Evolutionary conservation across 148 eudicot species (phyloP).

Genomic region (Camellia lanceoleosa): DNA sequence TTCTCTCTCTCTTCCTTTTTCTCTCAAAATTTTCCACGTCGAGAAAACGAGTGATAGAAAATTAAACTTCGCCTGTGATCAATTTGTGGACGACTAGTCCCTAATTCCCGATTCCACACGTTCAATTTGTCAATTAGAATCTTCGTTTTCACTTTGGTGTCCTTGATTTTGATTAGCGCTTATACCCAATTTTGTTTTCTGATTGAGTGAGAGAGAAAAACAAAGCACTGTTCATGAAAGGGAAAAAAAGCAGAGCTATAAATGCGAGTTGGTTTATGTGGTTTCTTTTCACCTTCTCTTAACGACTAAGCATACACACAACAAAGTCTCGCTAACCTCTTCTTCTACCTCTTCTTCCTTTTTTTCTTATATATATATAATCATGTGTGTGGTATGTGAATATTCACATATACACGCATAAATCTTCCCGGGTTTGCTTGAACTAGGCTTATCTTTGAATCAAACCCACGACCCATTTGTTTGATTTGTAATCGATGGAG

Average conservation of each 20-base stretch:
- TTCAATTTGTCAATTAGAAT: constrained; percentile 3
- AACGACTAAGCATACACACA: constrained; percentile 32
- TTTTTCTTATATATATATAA: background rate
- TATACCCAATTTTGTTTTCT: background rate
- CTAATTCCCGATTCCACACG: background rate
- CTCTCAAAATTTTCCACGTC: background rate
- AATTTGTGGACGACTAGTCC: constrained; percentile 15
- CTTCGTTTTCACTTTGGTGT: background rate
- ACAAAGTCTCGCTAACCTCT: background rate
- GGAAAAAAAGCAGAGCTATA: constrained; percentile 9
- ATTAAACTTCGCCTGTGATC: constrained; percentile 6
- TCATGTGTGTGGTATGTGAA: background rate
- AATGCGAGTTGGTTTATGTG: constrained; percentile 53
- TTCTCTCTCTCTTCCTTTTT: background rate
- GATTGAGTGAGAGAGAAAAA: background rate
- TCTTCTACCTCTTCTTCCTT: background rate
- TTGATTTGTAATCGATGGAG: constrained; percentile 30
- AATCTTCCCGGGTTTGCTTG: background rate
- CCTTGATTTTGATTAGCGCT: background rate
- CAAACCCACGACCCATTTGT: background rate
- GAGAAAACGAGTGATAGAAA: constrained; percentile 16
- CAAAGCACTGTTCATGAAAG: background rate
- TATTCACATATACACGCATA: constrained; percentile 7
- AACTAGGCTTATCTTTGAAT: background rate
- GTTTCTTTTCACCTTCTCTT: constrained; percentile 33